These are phyloP conservation scores for Leishmania tropica DNA, from an alignment of 208 protist genomes.

Conservation along the genomic window DNA sequence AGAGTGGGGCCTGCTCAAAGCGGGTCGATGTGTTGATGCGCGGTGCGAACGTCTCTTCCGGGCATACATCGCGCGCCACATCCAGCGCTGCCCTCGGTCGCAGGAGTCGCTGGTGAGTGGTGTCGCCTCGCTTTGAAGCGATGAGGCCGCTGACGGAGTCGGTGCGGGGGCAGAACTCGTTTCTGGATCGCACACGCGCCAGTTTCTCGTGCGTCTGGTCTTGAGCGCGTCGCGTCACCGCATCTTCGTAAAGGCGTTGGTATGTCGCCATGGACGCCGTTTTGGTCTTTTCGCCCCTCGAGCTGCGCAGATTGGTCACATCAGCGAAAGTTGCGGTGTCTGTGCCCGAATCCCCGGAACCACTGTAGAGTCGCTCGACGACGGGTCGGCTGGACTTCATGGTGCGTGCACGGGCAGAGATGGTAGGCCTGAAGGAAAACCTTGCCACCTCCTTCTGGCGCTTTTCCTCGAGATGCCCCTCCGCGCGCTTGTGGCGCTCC, in stretches of 20 bases:
- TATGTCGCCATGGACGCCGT: slow-evolving; percentile 11
- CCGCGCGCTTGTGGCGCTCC: slow-evolving; percentile 20
- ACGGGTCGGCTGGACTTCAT: slow-evolving; percentile 12
- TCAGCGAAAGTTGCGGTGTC: slow-evolving; percentile 4
- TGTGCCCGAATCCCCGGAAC: slow-evolving; percentile 12
- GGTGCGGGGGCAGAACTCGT: slow-evolving; percentile 41
- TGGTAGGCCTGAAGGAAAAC: slow-evolving; percentile 38
- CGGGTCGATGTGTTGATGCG: slow-evolving; percentile 15
- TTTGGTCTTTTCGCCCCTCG: neutral
- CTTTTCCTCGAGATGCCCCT: slow-evolving; percentile 12
- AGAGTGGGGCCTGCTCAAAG: slow-evolving; percentile 1
- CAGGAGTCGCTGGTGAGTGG: slow-evolving; percentile 41
- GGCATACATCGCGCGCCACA: slow-evolving; percentile 1
- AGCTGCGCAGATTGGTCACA: slow-evolving; percentile 12
- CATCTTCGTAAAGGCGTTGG: slow-evolving; percentile 30
- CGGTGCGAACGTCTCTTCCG: slow-evolving; percentile 31
- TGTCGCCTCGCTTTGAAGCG: slow-evolving; percentile 38
- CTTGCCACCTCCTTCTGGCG: slow-evolving; percentile 20
- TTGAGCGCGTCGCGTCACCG: slow-evolving; percentile 12
- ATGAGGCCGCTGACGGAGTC: slow-evolving; percentile 54
- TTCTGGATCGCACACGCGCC: slow-evolving; percentile 1
- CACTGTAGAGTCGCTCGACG: slow-evolving; percentile 48
- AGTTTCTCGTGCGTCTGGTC: slow-evolving; percentile 8
- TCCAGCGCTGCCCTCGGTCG: slow-evolving; percentile 5
- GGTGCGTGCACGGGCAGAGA: slow-evolving; percentile 18